Evolutionary conservation across 306 rosid genomes (phyloP).

Genomic region (Lagenaria siceraria): DNA sequence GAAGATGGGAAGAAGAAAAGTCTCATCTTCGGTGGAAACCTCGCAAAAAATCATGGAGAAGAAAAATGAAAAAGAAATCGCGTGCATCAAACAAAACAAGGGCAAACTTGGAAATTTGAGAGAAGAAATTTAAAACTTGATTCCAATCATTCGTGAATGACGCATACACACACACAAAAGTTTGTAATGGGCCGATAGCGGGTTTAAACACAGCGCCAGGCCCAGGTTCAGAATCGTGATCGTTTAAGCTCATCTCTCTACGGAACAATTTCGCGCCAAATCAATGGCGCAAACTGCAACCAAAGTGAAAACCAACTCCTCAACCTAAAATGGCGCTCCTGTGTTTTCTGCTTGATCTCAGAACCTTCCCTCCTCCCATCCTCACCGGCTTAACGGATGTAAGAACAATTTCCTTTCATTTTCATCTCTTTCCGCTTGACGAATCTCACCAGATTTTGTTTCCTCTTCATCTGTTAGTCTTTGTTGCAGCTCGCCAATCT

Average conservation of each 20-base stretch:
- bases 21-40: too few relatives aligned
- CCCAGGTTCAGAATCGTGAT: neutral
- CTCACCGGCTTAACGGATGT: constrained; percentile 48
- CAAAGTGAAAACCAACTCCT: neutral
- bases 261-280: constrained; percentile 3
- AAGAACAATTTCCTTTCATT: neutral
- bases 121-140: too few relatives aligned
- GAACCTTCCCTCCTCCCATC: constrained; percentile 48
- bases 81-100: too few relatives aligned
- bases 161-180: too few relatives aligned
- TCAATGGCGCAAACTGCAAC: neutral
- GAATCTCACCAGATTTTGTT: constrained; percentile 13
- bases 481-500: constrained; percentile 66
- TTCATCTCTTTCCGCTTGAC: neutral
- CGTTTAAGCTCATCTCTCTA: neutral
- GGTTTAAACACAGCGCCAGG: neutral
- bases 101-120: too few relatives aligned
- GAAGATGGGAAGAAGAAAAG: too few relatives aligned
- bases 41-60: too few relatives aligned
- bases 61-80: too few relatives aligned
- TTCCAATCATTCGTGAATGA: too few relatives aligned
- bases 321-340: constrained; percentile 41
- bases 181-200: neutral
- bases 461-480: constrained; percentile 26
- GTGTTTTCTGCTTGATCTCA: constrained; percentile 60